Base-by-base conservation (phyloP, 2,329 filamentous ascomycete genomes). In the Lecanicillium sp. region DNA sequence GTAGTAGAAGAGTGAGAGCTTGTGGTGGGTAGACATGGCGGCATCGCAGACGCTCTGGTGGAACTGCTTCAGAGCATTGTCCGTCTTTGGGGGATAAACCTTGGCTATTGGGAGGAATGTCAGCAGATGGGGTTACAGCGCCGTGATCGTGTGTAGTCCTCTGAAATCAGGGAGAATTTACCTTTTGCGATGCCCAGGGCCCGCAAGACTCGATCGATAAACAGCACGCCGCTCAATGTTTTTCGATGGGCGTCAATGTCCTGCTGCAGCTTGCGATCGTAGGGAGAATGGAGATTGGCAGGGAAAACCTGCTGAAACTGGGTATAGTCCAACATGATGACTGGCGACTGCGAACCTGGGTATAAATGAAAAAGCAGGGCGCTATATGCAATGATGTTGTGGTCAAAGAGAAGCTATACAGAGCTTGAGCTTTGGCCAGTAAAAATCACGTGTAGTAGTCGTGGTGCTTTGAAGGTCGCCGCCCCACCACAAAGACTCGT, bases 1-100 rank as follows among this genome's bases (percentile, higher is more conserved):
- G 63, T 94, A 95, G 72, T 87, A 94, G 54, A 94, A 73, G 40
- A 93, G 76, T 15, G 88, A 87, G 55, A 90, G 81, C 64, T 90
- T 90, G 68, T 90, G 84, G 63, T 90, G 85, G 46, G 79, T 74
- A 7, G 84, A 78, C 56, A 84, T 81, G 41, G 70, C 71, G 46
- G 70, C 79, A 21, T 80, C 74, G 62, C 83, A 77, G 54, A 95
- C 83, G 51, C 82, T 79, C 52, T 81, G 72, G 66, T 90, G 83
- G 5, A 94, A 74, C 32, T 79, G 77, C 55, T 80, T 78, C 24
- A 94, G 74, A 35, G 81, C 79, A 51, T 72, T 73, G 50, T 86
- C 82, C 45, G 78, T 79, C 60, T 81, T 82, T 0, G 89, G 87
- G 36, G 89, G 89, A 60, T 93, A 95, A 11, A 78, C 67, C 58